A percentile compares a stretch with the other conserved stretches of the same genome.
Conservation (phyloP, 2,329 filamentous ascomycete species). For the Fusarium sp. region DNA sequence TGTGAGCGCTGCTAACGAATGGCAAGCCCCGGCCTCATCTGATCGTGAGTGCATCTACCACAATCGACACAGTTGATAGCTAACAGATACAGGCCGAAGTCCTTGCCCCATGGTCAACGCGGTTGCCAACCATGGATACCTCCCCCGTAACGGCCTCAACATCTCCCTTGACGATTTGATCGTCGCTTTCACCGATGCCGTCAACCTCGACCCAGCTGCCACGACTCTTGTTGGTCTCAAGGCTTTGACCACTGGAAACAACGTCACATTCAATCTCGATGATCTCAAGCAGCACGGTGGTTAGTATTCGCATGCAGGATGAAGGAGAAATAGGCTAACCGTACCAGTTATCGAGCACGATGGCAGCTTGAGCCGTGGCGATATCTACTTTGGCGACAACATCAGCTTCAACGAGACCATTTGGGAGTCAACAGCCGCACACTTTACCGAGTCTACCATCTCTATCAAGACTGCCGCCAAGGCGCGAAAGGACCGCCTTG, state of each 20-base stretch:
- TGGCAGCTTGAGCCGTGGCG: slow-evolving; percentile 43
- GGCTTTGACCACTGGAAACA: slow-evolving; percentile 37
- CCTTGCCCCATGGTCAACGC: slow-evolving; percentile 45
- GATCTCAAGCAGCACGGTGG: slow-evolving; percentile 38
- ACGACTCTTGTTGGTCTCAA: slow-evolving; percentile 40
- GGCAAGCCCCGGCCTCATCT: slow-evolving; percentile 21
- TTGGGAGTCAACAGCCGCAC: slow-evolving; percentile 32
- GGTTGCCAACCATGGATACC: slow-evolving; percentile 45
- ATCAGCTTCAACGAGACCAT: slow-evolving; percentile 44
- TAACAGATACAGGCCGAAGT: slow-evolving; percentile 33
- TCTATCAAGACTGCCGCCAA: slow-evolving; percentile 40
- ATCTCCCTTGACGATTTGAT: slow-evolving; percentile 36
- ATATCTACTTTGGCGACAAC: slow-evolving; percentile 43
- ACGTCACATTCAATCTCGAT: slow-evolving; percentile 42
- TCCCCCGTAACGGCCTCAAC: slow-evolving; percentile 38
- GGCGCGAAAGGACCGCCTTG: slow-evolving; percentile 40
- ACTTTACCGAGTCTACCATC: slow-evolving; percentile 41
- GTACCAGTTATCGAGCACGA: slow-evolving; percentile 40
- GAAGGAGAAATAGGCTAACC: neutral
- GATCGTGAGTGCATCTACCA: slow-evolving; percentile 29
- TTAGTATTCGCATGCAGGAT: neutral
- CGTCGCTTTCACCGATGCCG: slow-evolving; percentile 40
- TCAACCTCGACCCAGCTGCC: slow-evolving; percentile 45
- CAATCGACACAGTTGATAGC: rapidly evolving
- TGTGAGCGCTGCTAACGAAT: slow-evolving; percentile 39